Conservation (phyloP, 148 eudicot genomes). For the Simmondsia chinensis region DNA sequence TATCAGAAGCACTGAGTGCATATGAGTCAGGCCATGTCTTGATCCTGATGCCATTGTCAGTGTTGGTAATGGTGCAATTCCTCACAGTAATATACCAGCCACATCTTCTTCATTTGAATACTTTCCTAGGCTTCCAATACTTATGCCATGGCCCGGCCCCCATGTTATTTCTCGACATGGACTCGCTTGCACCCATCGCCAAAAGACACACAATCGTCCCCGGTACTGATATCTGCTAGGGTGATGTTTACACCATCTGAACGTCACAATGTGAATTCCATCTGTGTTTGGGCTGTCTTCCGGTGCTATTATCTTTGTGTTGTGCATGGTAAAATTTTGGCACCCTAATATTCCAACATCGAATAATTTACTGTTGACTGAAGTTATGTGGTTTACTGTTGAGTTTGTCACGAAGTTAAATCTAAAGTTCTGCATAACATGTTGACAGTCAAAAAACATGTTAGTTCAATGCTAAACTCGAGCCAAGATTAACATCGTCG, state of each 20-base stretch:
- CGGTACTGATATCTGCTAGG: conserved; percentile 33
- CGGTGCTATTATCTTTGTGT: conserved; percentile 30
- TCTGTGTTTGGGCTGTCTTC: conserved; percentile 49
- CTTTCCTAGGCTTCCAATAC: conserved; percentile 49
- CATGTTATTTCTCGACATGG: conserved; percentile 34
- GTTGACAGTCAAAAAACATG: no score
- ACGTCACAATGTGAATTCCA: conserved; percentile 42
- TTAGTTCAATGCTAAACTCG: no score
- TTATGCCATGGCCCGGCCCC: conserved; percentile 58
- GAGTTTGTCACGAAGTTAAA: no score
- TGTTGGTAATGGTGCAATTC: conserved; percentile 30
- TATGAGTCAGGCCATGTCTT: conserved; percentile 56
- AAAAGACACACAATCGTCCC: conserved; percentile 56
- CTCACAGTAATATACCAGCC: conserved; percentile 27
- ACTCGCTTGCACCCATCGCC: conserved; percentile 38
- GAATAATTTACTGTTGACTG: conserved; percentile 49
- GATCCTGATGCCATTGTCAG: conserved; percentile 51
- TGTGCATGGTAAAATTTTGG: conserved; percentile 21
- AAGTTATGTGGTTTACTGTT: conserved; percentile 26
- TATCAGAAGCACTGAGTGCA: conserved; percentile 30
- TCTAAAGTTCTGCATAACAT: no score
- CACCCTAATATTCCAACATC: conserved; percentile 36
- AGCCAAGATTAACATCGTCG: no score
- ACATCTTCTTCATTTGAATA: conserved; percentile 43
- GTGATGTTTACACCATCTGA: conserved; percentile 22